Evolutionary conservation across 352 stramenopile genomes (phyloP).

Genomic region (Globisporangium nodosum): DNA sequence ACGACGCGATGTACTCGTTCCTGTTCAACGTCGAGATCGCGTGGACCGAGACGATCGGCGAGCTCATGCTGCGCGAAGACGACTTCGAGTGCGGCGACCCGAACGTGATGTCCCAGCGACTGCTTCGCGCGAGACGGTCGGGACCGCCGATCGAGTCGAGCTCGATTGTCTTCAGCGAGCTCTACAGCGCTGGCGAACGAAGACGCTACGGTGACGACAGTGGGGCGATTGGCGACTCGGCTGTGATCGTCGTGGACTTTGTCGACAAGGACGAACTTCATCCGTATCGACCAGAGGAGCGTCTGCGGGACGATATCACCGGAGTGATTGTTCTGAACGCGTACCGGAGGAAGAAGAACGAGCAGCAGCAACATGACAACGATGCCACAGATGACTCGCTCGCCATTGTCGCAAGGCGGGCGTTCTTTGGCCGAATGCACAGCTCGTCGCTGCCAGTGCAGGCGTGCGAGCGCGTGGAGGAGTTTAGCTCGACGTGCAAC

Average conservation of each 20-base stretch:
- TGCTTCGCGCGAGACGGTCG: background rate
- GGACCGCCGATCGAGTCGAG: background rate
- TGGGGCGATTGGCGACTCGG: background rate
- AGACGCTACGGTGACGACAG: background rate
- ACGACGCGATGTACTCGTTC: constrained; percentile 28
- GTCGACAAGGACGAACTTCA: background rate
- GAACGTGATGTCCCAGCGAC: background rate
- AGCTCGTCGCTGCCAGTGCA: background rate
- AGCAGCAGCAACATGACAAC: background rate
- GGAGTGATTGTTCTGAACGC: background rate
- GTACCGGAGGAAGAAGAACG: background rate
- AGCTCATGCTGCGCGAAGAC: constrained; percentile 44
- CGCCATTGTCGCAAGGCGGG: background rate
- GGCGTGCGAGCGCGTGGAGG: background rate
- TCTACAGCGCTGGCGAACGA: background rate
- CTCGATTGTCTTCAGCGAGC: background rate
- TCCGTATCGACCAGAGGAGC: background rate
- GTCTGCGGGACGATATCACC: background rate
- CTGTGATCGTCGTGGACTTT: background rate
- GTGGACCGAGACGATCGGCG: constrained; percentile 33
- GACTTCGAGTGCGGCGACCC: background rate
- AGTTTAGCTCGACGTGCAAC: background rate
- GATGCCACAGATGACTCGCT: background rate
- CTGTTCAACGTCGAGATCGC: constrained; percentile 36
- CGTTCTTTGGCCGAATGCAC: background rate